Conservation (phyloP, 164 flowering plant genomes). For the Macadamia integrifolia region DNA sequence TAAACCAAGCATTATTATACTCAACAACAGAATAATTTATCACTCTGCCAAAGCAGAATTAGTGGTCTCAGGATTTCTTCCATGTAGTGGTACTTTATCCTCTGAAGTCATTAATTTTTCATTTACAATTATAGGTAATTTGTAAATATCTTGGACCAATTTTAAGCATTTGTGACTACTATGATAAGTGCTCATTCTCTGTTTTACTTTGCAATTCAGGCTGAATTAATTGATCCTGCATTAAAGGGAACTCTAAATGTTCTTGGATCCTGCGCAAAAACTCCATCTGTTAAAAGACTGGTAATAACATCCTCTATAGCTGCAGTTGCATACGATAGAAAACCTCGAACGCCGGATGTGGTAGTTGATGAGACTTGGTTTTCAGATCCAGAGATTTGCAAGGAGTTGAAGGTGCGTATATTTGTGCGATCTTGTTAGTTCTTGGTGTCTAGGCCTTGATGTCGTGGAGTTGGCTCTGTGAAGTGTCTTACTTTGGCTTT, state of each 20-base stretch:
- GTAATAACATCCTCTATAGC: conserved; percentile 62
- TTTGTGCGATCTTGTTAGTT: too few species aligned
- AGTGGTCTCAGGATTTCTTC: too few species aligned
- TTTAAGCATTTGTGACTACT: background rate
- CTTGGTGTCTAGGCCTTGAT: too few species aligned
- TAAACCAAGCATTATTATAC: too few species aligned
- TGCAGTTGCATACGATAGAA: conserved; percentile 35
- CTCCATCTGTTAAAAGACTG: conserved; percentile 43
- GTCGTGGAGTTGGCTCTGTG: too few species aligned
- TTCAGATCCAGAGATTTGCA: conserved; percentile 36
- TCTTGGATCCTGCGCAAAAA: conserved; percentile 43
- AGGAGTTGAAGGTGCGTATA: conserved; percentile 27
- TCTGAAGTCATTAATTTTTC: too few species aligned
- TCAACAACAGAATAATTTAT: too few species aligned
- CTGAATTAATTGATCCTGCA: conserved; percentile 56
- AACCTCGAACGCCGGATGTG: conserved; percentile 37
- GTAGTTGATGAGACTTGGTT: conserved; percentile 66
- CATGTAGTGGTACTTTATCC: too few species aligned
- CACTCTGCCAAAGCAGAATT: too few species aligned
- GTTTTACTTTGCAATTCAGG: conserved; percentile 26
- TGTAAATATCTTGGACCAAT: too few species aligned
- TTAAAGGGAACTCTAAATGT: conserved; percentile 64
- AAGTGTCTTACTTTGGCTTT: too few species aligned
- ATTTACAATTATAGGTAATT: too few species aligned
- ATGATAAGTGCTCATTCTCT: conserved; percentile 1